Evolutionary conservation across 2,329 filamentous ascomycete genomes (phyloP), one percentile per base, ranked within the genome.

Genomic region (Talaromyces marneffei): DNA sequence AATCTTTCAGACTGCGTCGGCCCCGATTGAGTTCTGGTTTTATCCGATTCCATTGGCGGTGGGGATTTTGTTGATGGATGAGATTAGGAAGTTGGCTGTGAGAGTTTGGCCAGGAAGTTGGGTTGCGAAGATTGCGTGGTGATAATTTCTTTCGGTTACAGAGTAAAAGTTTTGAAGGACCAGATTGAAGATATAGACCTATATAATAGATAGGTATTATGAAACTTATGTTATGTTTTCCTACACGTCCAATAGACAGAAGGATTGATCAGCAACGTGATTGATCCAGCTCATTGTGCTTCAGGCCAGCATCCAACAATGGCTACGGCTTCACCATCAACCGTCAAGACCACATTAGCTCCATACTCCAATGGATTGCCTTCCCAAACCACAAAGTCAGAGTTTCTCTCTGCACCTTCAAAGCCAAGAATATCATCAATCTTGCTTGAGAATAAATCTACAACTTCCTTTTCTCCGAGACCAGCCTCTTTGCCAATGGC

Each of bases 11-110:
- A 84, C 82, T 0, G 78, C 78, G 0, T 74, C 75, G 1, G 79
- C 83, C 1, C 82, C 81, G 0, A 74, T 83, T 35, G 75, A 82
- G 71, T 82, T 78, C 58, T 84, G 81, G 80, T 65, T 83, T 1
- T 77, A 83, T 60, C 82, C 82, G 1, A 67, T 83, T 25, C 79
- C 80, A 6, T 69, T 84, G 12, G 81, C 78, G 0, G 62, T 83
- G 40, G 81, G 79, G 0, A 77, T 85, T 6, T 66, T 85, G 35
- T 62, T 73, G 29, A 78, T 84, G 70, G 81, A 84, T 67, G 82
- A 85, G 73, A 66, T 81, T 6, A 74, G 82, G 37, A 85, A 84
- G 70, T 66, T 79, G 25, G 42, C 79, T 1, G 81, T 83, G 2
- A 72, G 82, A 16, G 60, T 70, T 6, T 82, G 76, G 60, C 82